phyloP scores from a whole-genome alignment of 495 filamentous ascomycete genomes.

The Talaromyces wortmannii region DNA sequence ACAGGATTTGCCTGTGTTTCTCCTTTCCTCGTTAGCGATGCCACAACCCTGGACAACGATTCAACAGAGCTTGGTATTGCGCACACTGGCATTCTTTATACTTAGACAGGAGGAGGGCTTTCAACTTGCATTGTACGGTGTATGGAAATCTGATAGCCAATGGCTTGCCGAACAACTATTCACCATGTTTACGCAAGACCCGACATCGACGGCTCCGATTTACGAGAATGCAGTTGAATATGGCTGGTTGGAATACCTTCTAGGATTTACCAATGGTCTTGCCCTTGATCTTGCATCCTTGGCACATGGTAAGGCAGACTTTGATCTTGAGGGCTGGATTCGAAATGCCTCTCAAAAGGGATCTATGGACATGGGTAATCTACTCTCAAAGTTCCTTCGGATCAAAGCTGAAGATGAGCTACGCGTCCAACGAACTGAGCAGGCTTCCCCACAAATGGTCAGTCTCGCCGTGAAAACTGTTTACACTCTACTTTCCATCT shows the following conservation, averaged over 20 bases:
- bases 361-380: slow-evolving; percentile 51
- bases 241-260: slow-evolving; percentile 75
- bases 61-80: slow-evolving; percentile 56
- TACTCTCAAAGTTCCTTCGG: slow-evolving; percentile 66
- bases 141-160: slow-evolving; percentile 80
- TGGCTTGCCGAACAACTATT: slow-evolving; percentile 77
- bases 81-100: slow-evolving; percentile 55
- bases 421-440: slow-evolving; percentile 56
- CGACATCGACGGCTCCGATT: slow-evolving; percentile 67
- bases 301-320: slow-evolving; percentile 73
- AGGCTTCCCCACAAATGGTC: slow-evolving; percentile 53
- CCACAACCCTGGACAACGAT: slow-evolving; percentile 57
- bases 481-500: slow-evolving; percentile 66
- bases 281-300: slow-evolving; percentile 83
- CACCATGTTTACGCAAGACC: slow-evolving; percentile 70
- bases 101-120: slow-evolving; percentile 58
- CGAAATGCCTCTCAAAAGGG: slow-evolving; percentile 54
- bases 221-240: slow-evolving; percentile 75
- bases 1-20: slow-evolving; percentile 56
- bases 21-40: slow-evolving; percentile 68
- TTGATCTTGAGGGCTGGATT: slow-evolving; percentile 80
- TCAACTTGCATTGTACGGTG: slow-evolving; percentile 77
- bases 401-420: slow-evolving; percentile 82
- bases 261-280: slow-evolving; percentile 68
- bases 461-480: slow-evolving; percentile 81